Percentiles rank a stretch among this genome's conserved stretches.
Conservation (phyloP, 169 alveolate species). For the Cryptosporidium tyzzeri region DNA sequence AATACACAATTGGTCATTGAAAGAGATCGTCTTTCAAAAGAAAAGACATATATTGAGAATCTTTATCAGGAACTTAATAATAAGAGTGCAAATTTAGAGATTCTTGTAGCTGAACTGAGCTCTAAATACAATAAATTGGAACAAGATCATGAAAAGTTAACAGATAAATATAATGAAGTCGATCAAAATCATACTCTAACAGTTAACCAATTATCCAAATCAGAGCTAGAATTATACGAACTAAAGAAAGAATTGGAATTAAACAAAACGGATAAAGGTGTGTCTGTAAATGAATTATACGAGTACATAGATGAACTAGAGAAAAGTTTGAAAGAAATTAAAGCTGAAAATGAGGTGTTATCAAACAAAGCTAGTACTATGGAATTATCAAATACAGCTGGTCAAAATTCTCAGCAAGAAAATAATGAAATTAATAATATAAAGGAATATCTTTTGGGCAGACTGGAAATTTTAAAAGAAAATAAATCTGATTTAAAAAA, state of each 20-base stretch:
- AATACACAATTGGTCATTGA: slow-evolving; percentile 45
- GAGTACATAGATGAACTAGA: slow-evolving; percentile 58
- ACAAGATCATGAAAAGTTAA: slow-evolving; percentile 35
- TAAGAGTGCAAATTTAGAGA: slow-evolving; percentile 22
- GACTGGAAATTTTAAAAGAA: not conserved
- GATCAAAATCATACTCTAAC: slow-evolving; percentile 68
- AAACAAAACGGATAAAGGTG: not conserved
- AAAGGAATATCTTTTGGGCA: not conserved
- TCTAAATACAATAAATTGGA: slow-evolving; percentile 25
- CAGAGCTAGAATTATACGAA: slow-evolving; percentile 68
- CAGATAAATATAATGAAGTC: slow-evolving; percentile 21
- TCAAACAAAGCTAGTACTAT: not conserved
- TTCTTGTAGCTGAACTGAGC: slow-evolving; percentile 39
- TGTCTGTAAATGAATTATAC: slow-evolving; percentile 50
- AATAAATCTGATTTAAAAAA: not conserved
- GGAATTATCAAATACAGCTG: not conserved
- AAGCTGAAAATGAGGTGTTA: not conserved
- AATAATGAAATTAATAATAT: not conserved
- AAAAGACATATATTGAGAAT: slow-evolving; percentile 5
- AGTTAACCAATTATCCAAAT: slow-evolving; percentile 48
- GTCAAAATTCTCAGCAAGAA: not conserved
- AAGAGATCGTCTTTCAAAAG: slow-evolving; percentile 43
- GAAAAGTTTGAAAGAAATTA: slow-evolving; percentile 13
- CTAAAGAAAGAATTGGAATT: slow-evolving; percentile 44
- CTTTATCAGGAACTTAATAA: slow-evolving; percentile 23